Evolutionary conservation across 2,329 filamentous ascomycete species (phyloP), one percentile per base, ranked within the genome.

Genomic region (Clarireedia monteithiana): DNA sequence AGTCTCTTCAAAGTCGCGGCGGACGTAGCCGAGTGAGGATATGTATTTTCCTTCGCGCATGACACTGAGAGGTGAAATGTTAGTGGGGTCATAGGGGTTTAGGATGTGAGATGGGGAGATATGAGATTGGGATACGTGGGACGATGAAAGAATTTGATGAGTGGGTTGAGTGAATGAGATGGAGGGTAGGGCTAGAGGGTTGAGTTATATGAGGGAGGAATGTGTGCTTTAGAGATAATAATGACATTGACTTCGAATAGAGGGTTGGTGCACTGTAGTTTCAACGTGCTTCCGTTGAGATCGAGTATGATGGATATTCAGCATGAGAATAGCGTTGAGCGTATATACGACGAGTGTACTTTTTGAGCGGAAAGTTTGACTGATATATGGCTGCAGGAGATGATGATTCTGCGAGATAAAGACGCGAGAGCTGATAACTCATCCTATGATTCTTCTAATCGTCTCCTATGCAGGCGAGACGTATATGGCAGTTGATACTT

Each of bases 21-120:
- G 59, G 12, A 60, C 50, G 42, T 67, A 64, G 9, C 59, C 60
- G 10, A 64, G 17, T 50, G 53, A 58, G 1, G 76, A 76, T 6
- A 74, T 71, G 62, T 79, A 80, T 38, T 70, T 74, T 34, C 78
- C 75, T 65, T 83, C 80, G 6, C 73, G 72, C 52, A 77, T 76
- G 5, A 81, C 73, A 10, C 47, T 49, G 27, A 20, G 39, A 17
- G 20, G 6, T 30, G n/a, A 23, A 34, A 17, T 27, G 15, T 20
- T 23, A 34, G 10, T 44, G 20, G 3, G n/a, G 6, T 5, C 10
- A 39, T 14, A 14, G 38, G 14, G 14, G 9, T 6, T 2, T 40
- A 14, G 14, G 38, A 7, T n/a, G 12, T n/a, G 38, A 40, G 14
- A 17, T 40, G 6, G 12, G 3, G 38, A 40, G 5, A 17, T 40